Evolutionary conservation across 345 rosid genomes (phyloP), one percentile per base, ranked within the genome.

Genomic region (Erysimum cheiranthoides): DNA sequence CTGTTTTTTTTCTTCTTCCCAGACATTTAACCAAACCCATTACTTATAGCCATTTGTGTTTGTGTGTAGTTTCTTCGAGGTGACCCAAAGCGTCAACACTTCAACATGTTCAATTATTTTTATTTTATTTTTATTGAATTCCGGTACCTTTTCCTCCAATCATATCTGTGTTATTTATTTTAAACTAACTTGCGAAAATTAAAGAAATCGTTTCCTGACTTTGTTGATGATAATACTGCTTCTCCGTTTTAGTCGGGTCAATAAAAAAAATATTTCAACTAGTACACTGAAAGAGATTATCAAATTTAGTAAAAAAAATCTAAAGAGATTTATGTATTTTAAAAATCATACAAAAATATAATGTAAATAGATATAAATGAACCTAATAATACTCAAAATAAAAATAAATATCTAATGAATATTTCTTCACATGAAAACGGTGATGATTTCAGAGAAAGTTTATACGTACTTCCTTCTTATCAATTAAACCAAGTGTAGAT

Each of bases 81-180:
- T 72, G 79, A 70, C 76, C 79, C 85, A 78, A 86, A 89, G 82
- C 82, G 94, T 89, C 90, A 87, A 89, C 90, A 78, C 82, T 78
- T 71, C 83, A 76, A 63, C 83, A 70, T 74, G 75, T 71, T 78
- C 32, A 60, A 35, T 75, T 65, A n/a, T 60, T 56, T 43, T 10
- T 61, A 14, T 64, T 51, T 73, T 14, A 4, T 58, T 46, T 52
- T 27, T 47, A 64, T 78, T 66, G 50, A 56, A 72, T 59, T 70
- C 32, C 12, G 9, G 35, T 73, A 39, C 73, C 32, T n/a, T 65
- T 72, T 78, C 77, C 56, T 66, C 73, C 69, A 72, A 60, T 78
- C 64, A 72, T 72, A 66, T 73, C 50, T 66, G n/a, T 31, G 61
- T 71, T 49, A 65, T 63, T 5, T 40, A 58, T 50, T 66, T 25